Evolutionary conservation across 2,329 filamentous ascomycete species (phyloP), one percentile per base, ranked within the genome.

Genomic region (Sclerotinia glacialis): DNA sequence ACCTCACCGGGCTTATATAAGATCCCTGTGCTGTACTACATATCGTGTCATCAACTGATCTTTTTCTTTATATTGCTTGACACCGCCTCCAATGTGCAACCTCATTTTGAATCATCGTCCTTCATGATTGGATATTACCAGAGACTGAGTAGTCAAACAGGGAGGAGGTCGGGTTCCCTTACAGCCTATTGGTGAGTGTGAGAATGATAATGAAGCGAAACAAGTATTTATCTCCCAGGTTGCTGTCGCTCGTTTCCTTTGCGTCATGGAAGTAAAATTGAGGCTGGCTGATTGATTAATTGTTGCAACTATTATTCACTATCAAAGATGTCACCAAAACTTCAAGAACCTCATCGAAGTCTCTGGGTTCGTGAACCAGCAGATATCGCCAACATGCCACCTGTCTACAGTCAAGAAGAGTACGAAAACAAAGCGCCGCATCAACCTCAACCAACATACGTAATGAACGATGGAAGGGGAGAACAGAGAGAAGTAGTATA

Each of bases 301-400:
- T 49, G 21, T 9, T 34, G 31, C 54, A 21, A 52, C 37, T 44
- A 60, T 21, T 26, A 14, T 60, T 50, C 46, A 9, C 54, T 21
- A 40, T 34, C 23, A 11, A 60, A 59, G 34, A 65, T 65, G 63
- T n/a, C 44, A 40, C 42, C 42, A 16, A 37, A 56, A 47, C 7
- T n/a, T 1, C 52, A 65, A 65, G 5, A 42, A 56, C 63, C 63
- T 52, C 63, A 44, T 31, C 46, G 21, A 12, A 60, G 53, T 50
- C 53, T 28, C 23, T 65, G 63, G 54, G 63, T 60, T 31, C 63
- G 63, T 31, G 44, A 59, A 26, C 54, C 63, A 12, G 44, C 53
- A 16, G 63, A 65, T 44, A n/a, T 65, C 37, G n/a, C 49, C 42
- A 65, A 65, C 12, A 37, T 58, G 40, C 63, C 63, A 37, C 63